Base-by-base conservation (phyloP, 257 asterid genomes). In the Capsicum chinense region DNA sequence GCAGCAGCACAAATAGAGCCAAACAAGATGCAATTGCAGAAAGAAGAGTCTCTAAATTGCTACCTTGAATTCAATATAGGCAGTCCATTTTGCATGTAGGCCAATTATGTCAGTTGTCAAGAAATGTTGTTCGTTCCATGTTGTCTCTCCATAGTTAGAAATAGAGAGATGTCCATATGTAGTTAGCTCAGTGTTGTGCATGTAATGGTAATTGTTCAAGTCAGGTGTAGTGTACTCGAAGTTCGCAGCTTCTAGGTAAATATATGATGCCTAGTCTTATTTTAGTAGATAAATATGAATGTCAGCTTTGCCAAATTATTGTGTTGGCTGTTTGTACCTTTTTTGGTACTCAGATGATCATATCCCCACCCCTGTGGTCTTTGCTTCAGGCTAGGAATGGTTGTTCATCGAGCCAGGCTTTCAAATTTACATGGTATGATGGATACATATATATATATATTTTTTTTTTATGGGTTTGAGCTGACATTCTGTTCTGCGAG, bases 1-100 rank as follows among this genome's bases (percentile, higher is more conserved):
- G 87, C 86, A 44, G 85, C 85, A 57, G 83, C 86, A 83, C 76
- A 64, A 68, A 17, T 83, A 82, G 87, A 82, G 86, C 88, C 90
- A 84, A 90, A 85, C 14, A 21, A 57, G 80, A 80, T 85, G 83
- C 21, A 85, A 86, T 82, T 63, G 86, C 88, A 67, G 86, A 76
- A 86, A 81, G 82, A 76, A 73, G n/a, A 2, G 80, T 76, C 81
- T 76, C 81, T 50, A 14, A 12, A 52, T 14, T 76, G 81, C 60
- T 8, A 52, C 81, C 63, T 76, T 14, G 0, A 52, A 74, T 76
- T 19, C 63, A 14, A 14, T 54, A 54, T 14, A 54, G 63, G 81
- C 64, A 54, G 64, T 54, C 50, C 64, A 54, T 54, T 21, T 78
- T 78, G 64, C 81, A 54, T 26, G 50, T 78, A 21, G 47, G 64